Conservation (phyloP, 2,329 filamentous ascomycete genomes). For the Phaeosphaeriaceae sp. region DNA sequence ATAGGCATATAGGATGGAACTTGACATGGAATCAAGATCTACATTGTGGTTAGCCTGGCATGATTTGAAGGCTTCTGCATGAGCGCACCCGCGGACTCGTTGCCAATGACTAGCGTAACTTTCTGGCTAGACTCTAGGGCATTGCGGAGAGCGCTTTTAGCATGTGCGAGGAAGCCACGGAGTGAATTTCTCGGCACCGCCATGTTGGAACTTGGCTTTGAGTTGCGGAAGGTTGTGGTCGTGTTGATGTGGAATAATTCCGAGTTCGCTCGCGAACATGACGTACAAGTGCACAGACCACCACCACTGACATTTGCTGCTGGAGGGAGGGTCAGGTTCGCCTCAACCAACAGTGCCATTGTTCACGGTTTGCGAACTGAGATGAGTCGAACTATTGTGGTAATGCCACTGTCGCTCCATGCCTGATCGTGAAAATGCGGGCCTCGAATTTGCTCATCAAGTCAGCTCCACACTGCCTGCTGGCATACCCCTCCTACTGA, state of each 20-base stretch:
- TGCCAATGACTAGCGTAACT: constrained; percentile 60
- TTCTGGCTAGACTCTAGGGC: constrained; percentile 50
- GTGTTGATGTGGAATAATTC: neutral
- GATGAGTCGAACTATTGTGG: too few relatives aligned
- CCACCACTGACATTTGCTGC: constrained; percentile 9
- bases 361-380: too few relatives aligned
- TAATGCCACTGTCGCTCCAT: too few relatives aligned
- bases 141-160: constrained; percentile 52
- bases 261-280: constrained; percentile 10
- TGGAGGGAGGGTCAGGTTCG: too few relatives aligned
- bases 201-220: constrained; percentile 39
- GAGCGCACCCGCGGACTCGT: constrained; percentile 58
- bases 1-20: constrained; percentile 76
- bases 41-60: constrained; percentile 24
- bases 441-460: too few relatives aligned
- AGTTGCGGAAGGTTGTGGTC: neutral
- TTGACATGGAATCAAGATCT: constrained; percentile 85
- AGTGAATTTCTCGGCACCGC: constrained; percentile 55
- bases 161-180: constrained; percentile 54
- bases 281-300: constrained; percentile 24
- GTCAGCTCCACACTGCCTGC: constrained; percentile 60
- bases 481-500: constrained; percentile 61
- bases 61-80: neutral
- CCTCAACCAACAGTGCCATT: neutral
- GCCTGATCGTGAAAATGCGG: too few relatives aligned